Evolutionary conservation across 306 rosid species (phyloP), one percentile per base, ranked within the genome.

Genomic region (Trifolium subterraneum): DNA sequence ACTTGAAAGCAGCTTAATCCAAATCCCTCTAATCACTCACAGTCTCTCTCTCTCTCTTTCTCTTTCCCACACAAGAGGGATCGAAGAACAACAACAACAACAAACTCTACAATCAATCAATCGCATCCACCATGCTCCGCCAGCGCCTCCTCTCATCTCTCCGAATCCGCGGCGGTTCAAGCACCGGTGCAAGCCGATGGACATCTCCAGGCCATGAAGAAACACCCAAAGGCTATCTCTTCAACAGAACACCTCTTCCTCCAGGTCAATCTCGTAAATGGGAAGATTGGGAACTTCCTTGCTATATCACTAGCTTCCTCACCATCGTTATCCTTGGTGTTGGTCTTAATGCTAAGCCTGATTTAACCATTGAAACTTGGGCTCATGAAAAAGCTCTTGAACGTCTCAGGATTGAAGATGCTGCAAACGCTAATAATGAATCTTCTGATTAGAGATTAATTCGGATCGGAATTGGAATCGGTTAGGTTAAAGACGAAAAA

Each of bases 261-360:
- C 86, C 92, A 0, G 99, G 99, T 3, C 79, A 92, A 70, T 65
- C 97, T 6, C 97, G 99, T 7, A 90, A 86, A 63, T 95, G 99
- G 99, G 99, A 95, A 67, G 99, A 95, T 39, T 95, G 99, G 99
- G 99, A 95, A 67, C 91, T 95, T 2, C 99, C 99, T 6, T 95
- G 99, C 91, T 95, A 95, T 82, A 68, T 95, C 81, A 90, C 99
- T 9, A 95, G 99, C 79, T 95, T 95, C 82, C 93, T 95, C 72
- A 87, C 99, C 64, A 92, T 94, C 80, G 99, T 94, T 22, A 94
- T 94, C 76, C 99, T 94, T 12, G 99, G 99, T 25, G 99, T 94
- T 18, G 99, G 99, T 4, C 99, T 94, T 80, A 90, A 92, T 76
- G 99, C 99, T 66, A 94, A 94, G 88, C 99, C 99, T 64, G 98